Evolutionary conservation across 768 basidiomycete species (phyloP).

Genomic region (Brasilioporus rufonigricans): DNA sequence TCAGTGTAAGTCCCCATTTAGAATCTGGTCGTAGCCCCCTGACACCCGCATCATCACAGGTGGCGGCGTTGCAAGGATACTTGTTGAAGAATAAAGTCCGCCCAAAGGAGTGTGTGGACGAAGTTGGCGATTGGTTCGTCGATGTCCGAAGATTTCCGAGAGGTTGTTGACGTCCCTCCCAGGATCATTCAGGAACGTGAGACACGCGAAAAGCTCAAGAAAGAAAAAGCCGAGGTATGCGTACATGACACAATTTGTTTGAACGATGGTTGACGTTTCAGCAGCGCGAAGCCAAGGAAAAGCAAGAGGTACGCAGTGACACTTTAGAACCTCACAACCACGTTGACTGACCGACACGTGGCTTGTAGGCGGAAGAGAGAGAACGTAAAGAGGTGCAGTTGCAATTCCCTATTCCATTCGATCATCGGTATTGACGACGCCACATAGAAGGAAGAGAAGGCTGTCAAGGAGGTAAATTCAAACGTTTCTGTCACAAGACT

Average conservation of each 20-base stretch:
- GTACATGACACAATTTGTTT: neutral
- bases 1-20: slow-evolving; percentile 58
- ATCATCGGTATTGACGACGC: slow-evolving; percentile 6
- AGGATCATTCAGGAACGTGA: slow-evolving; percentile 76
- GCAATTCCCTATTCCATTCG: neutral
- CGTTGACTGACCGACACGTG: slow-evolving; percentile 2
- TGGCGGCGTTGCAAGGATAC: slow-evolving; percentile 83
- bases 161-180: slow-evolving; percentile 4
- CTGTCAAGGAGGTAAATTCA: slow-evolving; percentile 50
- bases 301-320: slow-evolving; percentile 50
- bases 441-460: slow-evolving; percentile 50
- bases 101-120: slow-evolving; percentile 81
- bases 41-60: slow-evolving; percentile 39
- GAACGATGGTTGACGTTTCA: slow-evolving; percentile 5
- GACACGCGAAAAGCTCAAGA: slow-evolving; percentile 81
- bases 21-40: neutral
- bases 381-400: slow-evolving; percentile 55
- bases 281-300: slow-evolving; percentile 79
- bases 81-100: slow-evolving; percentile 87
- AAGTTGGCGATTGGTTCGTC: slow-evolving; percentile 67
- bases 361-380: slow-evolving; percentile 53
- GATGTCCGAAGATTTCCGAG: slow-evolving; percentile 6
- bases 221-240: slow-evolving; percentile 63
- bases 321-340: neutral
- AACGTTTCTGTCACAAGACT: neutral